Conservation (phyloP, 2,329 filamentous ascomycete species). For the Elsinoe arachidis region DNA sequence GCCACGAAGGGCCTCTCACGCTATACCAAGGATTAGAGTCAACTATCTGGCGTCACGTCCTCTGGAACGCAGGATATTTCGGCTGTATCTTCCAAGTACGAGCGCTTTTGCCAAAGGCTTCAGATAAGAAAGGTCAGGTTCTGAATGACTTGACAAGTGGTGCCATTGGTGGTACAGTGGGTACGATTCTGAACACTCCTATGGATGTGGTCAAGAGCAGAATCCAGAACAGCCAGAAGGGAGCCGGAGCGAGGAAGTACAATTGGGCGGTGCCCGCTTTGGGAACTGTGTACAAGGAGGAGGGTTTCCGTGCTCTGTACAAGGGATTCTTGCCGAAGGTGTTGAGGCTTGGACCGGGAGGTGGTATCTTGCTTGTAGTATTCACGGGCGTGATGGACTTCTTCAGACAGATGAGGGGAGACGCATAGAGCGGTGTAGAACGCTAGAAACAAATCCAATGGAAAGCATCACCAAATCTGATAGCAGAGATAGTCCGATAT, state of each 20-base stretch:
- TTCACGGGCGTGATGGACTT: conserved; percentile 89
- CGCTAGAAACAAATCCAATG: too few relatives aligned
- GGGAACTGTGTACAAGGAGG: conserved; percentile 80
- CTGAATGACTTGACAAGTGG: conserved; percentile 82
- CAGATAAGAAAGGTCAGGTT: conserved; percentile 72
- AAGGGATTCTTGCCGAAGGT: conserved; percentile 98
- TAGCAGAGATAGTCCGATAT: too few relatives aligned
- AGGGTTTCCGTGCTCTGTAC: conserved; percentile 86
- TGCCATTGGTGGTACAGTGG: conserved; percentile 76
- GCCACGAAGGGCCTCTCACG: conserved; percentile 72
- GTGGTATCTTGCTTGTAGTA: conserved; percentile 70
- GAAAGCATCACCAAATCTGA: too few relatives aligned
- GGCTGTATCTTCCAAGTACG: conserved; percentile 98
- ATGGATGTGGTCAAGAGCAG: conserved; percentile 97
- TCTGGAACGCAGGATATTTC: conserved; percentile 96
- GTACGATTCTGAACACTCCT: conserved; percentile 89
- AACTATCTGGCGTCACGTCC: conserved; percentile 88
- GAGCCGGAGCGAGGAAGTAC: conserved; percentile 80
- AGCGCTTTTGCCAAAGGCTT: conserved; percentile 68
- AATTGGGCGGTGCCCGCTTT: conserved; percentile 95
- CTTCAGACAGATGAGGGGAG: conserved; percentile 62
- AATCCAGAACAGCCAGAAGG: conserved; percentile 86
- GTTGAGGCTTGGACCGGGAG: conserved; percentile 62
- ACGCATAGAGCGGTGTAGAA: conserved; percentile 17
- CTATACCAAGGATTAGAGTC: conserved; percentile 96